Evolutionary conservation across 306 rosid genomes (phyloP).

Genomic region (Herpetospermum pedunculosum): DNA sequence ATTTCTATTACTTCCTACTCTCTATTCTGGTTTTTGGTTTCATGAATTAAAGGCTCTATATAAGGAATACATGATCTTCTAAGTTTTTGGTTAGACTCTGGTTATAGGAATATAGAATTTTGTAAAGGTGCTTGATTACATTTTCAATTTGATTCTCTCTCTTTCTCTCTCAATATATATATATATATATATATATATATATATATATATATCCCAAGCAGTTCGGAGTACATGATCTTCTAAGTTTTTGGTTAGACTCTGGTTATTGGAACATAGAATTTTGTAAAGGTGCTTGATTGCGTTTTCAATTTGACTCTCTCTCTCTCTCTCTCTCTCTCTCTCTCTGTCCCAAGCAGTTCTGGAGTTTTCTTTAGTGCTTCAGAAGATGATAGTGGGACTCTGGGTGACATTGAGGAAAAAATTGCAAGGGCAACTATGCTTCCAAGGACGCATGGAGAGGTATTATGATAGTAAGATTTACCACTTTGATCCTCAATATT

Average conservation of each 20-base stretch:
- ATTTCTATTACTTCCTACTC: neutral
- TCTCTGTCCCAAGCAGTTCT: slow-evolving; percentile 38
- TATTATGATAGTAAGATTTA: slow-evolving; percentile 16
- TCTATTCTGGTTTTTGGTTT: neutral
- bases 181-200: too few species aligned
- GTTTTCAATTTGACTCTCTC: neutral
- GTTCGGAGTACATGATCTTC: neutral
- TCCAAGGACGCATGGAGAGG: slow-evolving; percentile 85
- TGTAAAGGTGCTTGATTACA: neutral
- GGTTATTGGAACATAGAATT: neutral
- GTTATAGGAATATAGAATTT: neutral
- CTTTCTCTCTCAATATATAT: too few species aligned
- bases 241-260: neutral
- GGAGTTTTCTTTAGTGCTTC: slow-evolving; percentile 62
- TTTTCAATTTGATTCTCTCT: neutral
- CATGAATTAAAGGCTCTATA: neutral
- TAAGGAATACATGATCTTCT: neutral
- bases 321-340: slow-evolving; percentile 1
- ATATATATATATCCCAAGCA: too few species aligned
- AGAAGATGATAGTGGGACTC: slow-evolving; percentile 52
- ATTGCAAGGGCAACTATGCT: slow-evolving; percentile 73
- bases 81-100: neutral
- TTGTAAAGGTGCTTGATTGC: neutral
- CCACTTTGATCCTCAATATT: neutral
- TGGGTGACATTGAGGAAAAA: slow-evolving; percentile 67